Evolutionary conservation across 768 basidiomycete genomes (phyloP).

Genomic region (Thelephora aurantiotincta): DNA sequence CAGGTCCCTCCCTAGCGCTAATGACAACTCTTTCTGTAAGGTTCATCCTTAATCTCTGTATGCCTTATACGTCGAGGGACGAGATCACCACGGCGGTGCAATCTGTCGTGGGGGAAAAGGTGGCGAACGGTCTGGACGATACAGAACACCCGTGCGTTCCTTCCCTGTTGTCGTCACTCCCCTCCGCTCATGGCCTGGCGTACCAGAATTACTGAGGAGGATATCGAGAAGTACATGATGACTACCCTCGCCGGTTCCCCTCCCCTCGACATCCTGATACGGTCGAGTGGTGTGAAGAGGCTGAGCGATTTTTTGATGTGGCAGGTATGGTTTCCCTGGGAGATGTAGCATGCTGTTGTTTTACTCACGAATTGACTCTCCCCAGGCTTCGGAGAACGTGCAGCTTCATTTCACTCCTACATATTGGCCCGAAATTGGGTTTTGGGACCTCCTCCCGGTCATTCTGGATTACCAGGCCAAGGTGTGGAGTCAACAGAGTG

Average conservation of each 20-base stretch:
- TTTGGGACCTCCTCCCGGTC: conserved; percentile 78
- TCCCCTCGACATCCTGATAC: conserved; percentile 78
- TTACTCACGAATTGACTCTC: neutral
- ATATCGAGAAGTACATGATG: conserved; percentile 54
- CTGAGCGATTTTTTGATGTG: conserved; percentile 87
- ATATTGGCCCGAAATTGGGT: conserved; percentile 90
- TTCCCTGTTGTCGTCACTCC: neutral
- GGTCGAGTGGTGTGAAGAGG: conserved; percentile 83
- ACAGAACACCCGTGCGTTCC: conserved; percentile 15
- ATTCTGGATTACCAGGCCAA: conserved; percentile 81
- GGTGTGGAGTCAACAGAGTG: conserved; percentile 26
- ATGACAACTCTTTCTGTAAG: conserved; percentile 23
- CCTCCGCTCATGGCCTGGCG: neutral
- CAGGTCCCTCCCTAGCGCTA: neutral
- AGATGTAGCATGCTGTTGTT: conserved; percentile 4
- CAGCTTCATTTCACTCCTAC: conserved; percentile 76
- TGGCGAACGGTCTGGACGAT: conserved; percentile 16
- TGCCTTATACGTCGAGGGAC: conserved; percentile 84
- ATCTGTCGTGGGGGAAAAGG: conserved; percentile 27
- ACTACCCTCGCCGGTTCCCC: conserved; percentile 53
- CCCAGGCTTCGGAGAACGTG: conserved; percentile 49
- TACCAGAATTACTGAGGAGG: conserved; percentile 47
- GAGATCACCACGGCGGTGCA: conserved; percentile 80
- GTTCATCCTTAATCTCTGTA: conserved; percentile 81
- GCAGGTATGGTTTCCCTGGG: conserved; percentile 51